Base-by-base conservation (phyloP, 2,329 filamentous ascomycete species). In the Thielaviopsis ethacetica region DNA sequence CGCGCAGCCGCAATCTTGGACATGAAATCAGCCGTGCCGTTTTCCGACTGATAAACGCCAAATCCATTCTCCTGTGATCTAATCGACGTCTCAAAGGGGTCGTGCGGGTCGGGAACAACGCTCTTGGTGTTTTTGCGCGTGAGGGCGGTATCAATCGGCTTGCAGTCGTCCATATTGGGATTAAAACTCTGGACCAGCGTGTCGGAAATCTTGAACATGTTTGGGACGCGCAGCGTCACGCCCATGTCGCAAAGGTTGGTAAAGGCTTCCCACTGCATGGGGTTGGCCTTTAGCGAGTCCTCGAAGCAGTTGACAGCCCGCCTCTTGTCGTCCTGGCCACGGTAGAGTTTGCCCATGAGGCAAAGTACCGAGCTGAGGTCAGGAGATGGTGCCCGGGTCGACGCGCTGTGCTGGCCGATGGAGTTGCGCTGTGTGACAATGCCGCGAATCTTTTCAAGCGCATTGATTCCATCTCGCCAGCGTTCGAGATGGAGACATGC, bases 191-290 rank as follows among this genome's bases (percentile, higher is more conserved):
- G 75, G 38, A 77, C 63, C 41, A 82, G 68, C 7, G 68, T 62
- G 21, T 82, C 78, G 62, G 79, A 88, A 65, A 86, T 73, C 68
- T 84, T 89, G 73, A 95, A 98, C 62, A 96, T 86, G 66, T 94
- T 95, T 26, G 84, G 80, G 10, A 93, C 83, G 59, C 87, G 83
- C 58, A 97, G 78, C 64, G 83, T 84, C 52, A 89, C 85, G 3
- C 88, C 88, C 83, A 81, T 88, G 67, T 96, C 90, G 68, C 91
- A 95, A 7, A 98, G 78, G 17, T 82, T 85, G 22, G 85, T 83
- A 66, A 97, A 97, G 0, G 91, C 91, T 75, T 98, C 93, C 93
- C 93, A 98, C 81, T 95, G 93, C 71, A 97, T 91, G 1, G 93
- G 91, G 67, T 97, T 98, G 58, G 84, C 71, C 71, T 91, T 94